These are phyloP conservation scores for Erysimum cheiri DNA, from an alignment of 441 rosid genomes.

Conservation along the genomic window DNA sequence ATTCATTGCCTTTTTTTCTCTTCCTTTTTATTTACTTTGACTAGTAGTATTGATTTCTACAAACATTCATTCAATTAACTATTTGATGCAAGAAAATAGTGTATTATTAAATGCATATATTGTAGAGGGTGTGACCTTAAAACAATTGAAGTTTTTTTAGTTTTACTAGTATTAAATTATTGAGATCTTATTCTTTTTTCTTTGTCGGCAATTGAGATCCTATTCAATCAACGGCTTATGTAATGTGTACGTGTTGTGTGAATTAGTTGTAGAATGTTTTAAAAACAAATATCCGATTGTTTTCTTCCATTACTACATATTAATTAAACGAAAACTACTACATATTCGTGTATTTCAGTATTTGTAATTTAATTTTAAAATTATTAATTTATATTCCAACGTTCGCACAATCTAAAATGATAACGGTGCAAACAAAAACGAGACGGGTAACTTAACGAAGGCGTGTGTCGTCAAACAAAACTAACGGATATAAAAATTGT, in stretches of 20 bases:
- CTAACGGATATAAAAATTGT: neutral
- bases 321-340: no score
- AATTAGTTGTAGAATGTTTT: neutral
- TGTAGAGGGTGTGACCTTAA: neutral
- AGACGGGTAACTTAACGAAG: constrained; percentile 10
- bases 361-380: neutral
- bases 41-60: neutral
- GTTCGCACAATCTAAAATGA: constrained; percentile 4
- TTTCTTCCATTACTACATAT: no score
- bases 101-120: neutral
- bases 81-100: neutral
- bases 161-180: no score
- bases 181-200: no score
- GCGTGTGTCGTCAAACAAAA: constrained; percentile 19
- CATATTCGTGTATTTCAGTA: no score
- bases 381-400: neutral
- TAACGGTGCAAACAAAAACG: constrained; percentile 6
- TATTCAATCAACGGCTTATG: no score
- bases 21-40: constrained; percentile 9
- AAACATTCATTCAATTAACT: neutral
- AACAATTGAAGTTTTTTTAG: no score
- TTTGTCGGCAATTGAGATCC: no score
- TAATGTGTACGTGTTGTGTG: neutral
- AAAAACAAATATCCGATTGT: neutral
- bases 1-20: constrained; percentile 3